A percentile compares a stretch with the other conserved stretches of the same genome.
These are phyloP conservation scores for Galerina marginata DNA, from an alignment of 768 basidiomycete species.

Conservation along the genomic window DNA sequence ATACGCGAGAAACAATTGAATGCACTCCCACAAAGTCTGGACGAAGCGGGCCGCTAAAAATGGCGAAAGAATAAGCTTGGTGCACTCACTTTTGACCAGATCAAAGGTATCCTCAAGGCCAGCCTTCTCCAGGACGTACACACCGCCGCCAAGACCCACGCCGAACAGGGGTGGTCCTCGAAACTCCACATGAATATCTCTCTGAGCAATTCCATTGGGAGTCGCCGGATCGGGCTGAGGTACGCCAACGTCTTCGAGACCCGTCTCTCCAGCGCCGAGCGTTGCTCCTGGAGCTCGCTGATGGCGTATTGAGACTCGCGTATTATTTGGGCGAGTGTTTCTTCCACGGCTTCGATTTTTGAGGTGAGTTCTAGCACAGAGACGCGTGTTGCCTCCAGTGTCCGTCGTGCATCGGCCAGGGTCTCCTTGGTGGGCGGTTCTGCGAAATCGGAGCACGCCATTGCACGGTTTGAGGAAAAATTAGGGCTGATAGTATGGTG, in stretches of 20 bases:
- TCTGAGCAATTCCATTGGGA: slow-evolving; percentile 76
- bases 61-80: slow-evolving; percentile 15
- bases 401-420: slow-evolving; percentile 55
- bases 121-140: slow-evolving; percentile 70
- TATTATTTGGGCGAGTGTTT: slow-evolving; percentile 62
- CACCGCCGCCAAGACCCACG: slow-evolving; percentile 77
- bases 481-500: slow-evolving; percentile 12
- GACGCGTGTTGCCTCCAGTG: slow-evolving; percentile 43
- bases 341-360: slow-evolving; percentile 59
- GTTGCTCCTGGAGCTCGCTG: slow-evolving; percentile 56
- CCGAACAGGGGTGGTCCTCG: slow-evolving; percentile 72
- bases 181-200: slow-evolving; percentile 75
- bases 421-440: slow-evolving; percentile 67
- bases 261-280: slow-evolving; percentile 50
- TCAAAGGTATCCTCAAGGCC: slow-evolving; percentile 64
- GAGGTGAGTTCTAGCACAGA: slow-evolving; percentile 41
- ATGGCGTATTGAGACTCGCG: slow-evolving; percentile 59
- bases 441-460: slow-evolving; percentile 39
- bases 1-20: slow-evolving; percentile 13
- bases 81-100: slow-evolving; percentile 78
- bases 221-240: slow-evolving; percentile 71
- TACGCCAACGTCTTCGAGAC: slow-evolving; percentile 62
- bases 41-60: slow-evolving; percentile 17
- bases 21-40: slow-evolving; percentile 16
- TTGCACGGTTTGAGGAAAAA: background rate